Evolutionary conservation across 805 yeast genomes (phyloP), one percentile per base, ranked within the genome.

Genomic region (Candida sphagnicola): DNA sequence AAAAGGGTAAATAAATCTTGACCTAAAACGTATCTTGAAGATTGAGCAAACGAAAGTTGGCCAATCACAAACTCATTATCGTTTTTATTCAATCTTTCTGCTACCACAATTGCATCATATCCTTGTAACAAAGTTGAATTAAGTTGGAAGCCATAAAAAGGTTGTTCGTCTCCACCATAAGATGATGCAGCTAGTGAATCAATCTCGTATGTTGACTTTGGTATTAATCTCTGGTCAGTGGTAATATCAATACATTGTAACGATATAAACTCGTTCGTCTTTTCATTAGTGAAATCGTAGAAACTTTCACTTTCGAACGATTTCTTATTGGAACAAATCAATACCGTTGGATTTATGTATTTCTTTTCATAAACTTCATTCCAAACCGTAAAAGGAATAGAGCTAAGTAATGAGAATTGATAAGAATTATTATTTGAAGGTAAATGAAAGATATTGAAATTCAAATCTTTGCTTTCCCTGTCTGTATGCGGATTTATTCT

Each of bases 21-120:
- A 13, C 45, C 70, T 54, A 46, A 53, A 38, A 34, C 45, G 42
- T 31, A 57, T 32, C 43, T 48, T 26, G 43, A 57, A 38, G 36
- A 50, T 13, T 35, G 49, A 45, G 31, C 48, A 44, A 37, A 51
- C 45, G 65, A 46, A 45, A 58, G 17, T 41, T 69, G 70, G 1
- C 70, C 74, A 13, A 65, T 45, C 4, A 69, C 45, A 40, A 71
- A 72, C 30, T 62, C 65, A 8, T 45, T 49, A 5, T 32, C 39
- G 5, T 42, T 43, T 12, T 33, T 28, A 11, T 50, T 42, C 3
- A 41, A 38, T 42, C 28, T 51, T 32, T 67, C 72, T 5, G 72
- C 72, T 28, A 81, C 57, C 0, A 82, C 63, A 14, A 84, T 60
- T 28, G 70, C 64, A 37, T 77, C 81, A 48, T 66, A 82, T 8